phyloP scores from a whole-genome alignment of 148 eudicot species.

The Rhododendron simsii region DNA sequence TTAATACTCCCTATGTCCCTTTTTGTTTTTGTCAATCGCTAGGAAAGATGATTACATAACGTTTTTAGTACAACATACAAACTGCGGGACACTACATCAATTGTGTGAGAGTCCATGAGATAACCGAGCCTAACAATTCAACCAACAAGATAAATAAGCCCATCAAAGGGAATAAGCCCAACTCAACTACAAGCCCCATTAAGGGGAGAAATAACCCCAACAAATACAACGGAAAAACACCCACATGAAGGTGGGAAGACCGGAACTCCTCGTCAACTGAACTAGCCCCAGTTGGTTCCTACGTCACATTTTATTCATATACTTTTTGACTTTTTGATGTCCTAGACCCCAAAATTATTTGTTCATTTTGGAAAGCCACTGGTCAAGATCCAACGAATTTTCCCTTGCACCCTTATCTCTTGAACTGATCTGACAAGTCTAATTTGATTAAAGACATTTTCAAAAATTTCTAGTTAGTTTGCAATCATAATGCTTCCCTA shows the following conservation, averaged over 20 bases:
- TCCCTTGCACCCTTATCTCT: not conserved
- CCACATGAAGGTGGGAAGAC: not conserved
- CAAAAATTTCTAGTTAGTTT: not conserved
- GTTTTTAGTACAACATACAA: too few relatives aligned
- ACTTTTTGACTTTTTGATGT: not conserved
- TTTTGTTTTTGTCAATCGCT: too few relatives aligned
- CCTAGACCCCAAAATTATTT: not conserved
- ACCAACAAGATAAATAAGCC: not conserved
- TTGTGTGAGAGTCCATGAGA: not conserved
- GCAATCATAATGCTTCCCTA: not conserved
- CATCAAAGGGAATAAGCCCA: not conserved
- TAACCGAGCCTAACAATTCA: not conserved
- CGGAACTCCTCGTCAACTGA: not conserved
- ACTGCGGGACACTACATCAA: not conserved
- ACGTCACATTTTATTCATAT: not conserved
- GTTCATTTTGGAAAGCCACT: not conserved
- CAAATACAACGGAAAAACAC: not conserved
- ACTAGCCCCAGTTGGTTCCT: too few relatives aligned
- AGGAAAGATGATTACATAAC: not conserved
- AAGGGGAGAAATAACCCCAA: not conserved
- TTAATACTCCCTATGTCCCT: not conserved
- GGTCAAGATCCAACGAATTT: not conserved
- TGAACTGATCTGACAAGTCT: not conserved
- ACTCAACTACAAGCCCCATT: too few relatives aligned
- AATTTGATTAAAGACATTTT: not conserved